phyloP scores from a whole-genome alignment of 495 filamentous ascomycete species.

The Bacidia gigantensis region DNA sequence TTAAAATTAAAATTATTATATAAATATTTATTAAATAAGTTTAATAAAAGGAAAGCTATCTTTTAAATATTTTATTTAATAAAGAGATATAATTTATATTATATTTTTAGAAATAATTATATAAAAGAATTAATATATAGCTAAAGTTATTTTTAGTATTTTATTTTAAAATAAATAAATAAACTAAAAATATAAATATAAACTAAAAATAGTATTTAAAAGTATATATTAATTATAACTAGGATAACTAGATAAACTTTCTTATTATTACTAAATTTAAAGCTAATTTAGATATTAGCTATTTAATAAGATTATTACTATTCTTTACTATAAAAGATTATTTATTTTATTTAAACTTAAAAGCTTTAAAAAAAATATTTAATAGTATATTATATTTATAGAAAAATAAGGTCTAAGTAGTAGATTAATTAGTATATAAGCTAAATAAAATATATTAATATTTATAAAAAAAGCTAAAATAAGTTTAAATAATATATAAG shows the following conservation, averaged over 20 bases:
- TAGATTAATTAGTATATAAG: not conserved
- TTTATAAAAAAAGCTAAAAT: not conserved
- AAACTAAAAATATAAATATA: constrained; percentile 3
- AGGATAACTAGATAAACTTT: constrained; percentile 8
- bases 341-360: not conserved
- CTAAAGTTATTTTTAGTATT: not conserved
- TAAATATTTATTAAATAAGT: constrained; percentile 1
- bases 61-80: not conserved
- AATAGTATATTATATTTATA: not conserved
- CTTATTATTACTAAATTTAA: constrained; percentile 6
- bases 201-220: constrained; percentile 1
- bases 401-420: not conserved
- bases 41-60: not conserved
- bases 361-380: not conserved
- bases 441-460: constrained; percentile 2
- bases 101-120: not conserved
- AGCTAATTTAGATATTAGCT: constrained; percentile 1
- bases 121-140: not conserved
- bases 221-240: constrained; percentile 7
- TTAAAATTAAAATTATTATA: not conserved
- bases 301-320: not conserved
- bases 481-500: not conserved
- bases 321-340: not conserved
- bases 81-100: constrained; percentile 2
- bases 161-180: not conserved